A percentile compares a stretch with the other conserved stretches of the same genome.
Evolutionary conservation across 208 protist genomes (phyloP).

Genomic region (Trypanosoma vivax): DNA sequence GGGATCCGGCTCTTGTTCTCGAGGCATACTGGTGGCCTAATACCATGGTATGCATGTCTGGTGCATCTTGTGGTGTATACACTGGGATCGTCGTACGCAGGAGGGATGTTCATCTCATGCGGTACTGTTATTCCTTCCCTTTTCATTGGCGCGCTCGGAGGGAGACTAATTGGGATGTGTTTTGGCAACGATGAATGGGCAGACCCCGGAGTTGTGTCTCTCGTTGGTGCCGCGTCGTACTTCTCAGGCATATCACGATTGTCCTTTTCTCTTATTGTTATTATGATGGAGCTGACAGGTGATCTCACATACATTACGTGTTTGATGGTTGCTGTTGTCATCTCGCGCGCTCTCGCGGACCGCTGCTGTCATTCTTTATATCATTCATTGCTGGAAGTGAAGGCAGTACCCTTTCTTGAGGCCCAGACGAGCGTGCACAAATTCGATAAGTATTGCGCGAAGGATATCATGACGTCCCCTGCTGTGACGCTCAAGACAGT

Average conservation of each 20-base stretch:
- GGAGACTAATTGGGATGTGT: slow-evolving; percentile 34
- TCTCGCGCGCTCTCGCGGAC: slow-evolving; percentile 72
- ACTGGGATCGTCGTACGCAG: slow-evolving; percentile 52
- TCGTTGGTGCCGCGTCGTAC: slow-evolving; percentile 76
- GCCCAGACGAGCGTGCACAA: slow-evolving; percentile 39
- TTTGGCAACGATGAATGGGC: slow-evolving; percentile 43
- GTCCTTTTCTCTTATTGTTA: slow-evolving; percentile 78
- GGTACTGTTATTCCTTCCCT: slow-evolving; percentile 64
- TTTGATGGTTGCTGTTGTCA: slow-evolving; percentile 81
- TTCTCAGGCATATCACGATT: slow-evolving; percentile 80
- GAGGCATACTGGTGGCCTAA: slow-evolving; percentile 34
- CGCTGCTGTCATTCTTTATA: slow-evolving; percentile 74
- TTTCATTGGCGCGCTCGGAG: slow-evolving; percentile 46
- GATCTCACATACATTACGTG: slow-evolving; percentile 78
- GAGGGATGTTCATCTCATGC: slow-evolving; percentile 69
- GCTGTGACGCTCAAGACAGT: slow-evolving; percentile 39
- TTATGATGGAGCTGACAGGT: slow-evolving; percentile 87
- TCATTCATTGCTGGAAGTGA: slow-evolving; percentile 65
- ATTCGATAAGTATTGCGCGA: slow-evolving; percentile 46
- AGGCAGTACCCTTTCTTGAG: slow-evolving; percentile 69
- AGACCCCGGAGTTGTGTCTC: slow-evolving; percentile 69
- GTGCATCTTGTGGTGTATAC: slow-evolving; percentile 55
- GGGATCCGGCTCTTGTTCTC: slow-evolving; percentile 61
- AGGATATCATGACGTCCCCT: slow-evolving; percentile 77
- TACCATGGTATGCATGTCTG: slow-evolving; percentile 39